These are phyloP conservation scores for Pleurotus pulmonarius DNA, from an alignment of 768 basidiomycete species.

Conservation along the genomic window DNA sequence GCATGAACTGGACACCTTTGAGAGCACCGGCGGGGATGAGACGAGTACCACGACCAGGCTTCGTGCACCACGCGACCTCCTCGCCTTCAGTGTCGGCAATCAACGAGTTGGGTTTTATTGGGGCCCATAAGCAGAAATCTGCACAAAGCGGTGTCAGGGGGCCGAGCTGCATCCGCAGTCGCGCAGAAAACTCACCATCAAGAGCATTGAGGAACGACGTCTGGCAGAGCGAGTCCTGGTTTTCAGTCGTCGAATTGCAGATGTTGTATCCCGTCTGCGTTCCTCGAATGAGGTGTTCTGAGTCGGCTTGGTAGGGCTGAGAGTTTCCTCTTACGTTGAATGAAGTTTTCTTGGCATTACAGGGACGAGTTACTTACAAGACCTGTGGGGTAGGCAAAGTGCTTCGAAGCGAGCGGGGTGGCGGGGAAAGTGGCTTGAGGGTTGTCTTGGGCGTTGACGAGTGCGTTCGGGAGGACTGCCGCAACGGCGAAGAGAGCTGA, in stretches of 20 bases:
- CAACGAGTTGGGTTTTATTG: constrained; percentile 36
- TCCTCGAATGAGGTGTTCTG: constrained; percentile 42
- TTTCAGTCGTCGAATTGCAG: constrained; percentile 57
- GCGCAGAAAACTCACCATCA: constrained; percentile 32
- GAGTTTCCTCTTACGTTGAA: constrained; percentile 13
- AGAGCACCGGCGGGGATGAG: constrained; percentile 67
- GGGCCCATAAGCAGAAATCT: constrained; percentile 74
- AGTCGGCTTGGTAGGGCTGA: constrained; percentile 51
- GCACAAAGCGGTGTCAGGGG: constrained; percentile 12
- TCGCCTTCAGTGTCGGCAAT: constrained; percentile 69
- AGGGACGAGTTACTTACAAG: constrained; percentile 29
- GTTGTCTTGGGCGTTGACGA: constrained; percentile 25
- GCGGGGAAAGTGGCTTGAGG: constrained; percentile 33
- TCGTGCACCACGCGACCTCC: constrained; percentile 75
- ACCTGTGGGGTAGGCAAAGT: constrained; percentile 37
- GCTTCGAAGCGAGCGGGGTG: constrained; percentile 43
- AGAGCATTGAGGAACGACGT: constrained; percentile 49
- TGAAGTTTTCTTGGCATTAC: not conserved
- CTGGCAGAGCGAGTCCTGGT: constrained; percentile 53
- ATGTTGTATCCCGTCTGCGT: constrained; percentile 55
- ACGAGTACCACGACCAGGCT: constrained; percentile 68
- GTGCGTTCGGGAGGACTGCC: constrained; percentile 14
- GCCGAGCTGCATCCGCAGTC: not conserved
- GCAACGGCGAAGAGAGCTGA: constrained; percentile 29
- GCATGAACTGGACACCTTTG: constrained; percentile 64